phyloP scores from a whole-genome alignment of 176 grass and related monocot species.

The Bothriochloa decipiens region DNA sequence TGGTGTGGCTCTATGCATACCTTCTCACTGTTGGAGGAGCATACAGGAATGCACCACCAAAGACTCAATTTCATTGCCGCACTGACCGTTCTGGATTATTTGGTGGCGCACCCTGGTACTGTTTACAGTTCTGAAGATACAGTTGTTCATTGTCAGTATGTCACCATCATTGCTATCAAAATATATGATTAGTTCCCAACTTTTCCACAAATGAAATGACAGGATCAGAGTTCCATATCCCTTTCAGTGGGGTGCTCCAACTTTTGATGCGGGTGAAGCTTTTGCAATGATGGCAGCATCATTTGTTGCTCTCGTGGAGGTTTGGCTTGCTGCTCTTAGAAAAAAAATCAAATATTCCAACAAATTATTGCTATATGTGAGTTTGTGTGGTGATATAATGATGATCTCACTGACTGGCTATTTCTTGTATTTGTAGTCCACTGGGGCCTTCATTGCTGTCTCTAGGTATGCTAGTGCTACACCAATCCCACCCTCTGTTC shows the following conservation, averaged over 20 bases:
- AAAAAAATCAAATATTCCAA: constrained; percentile 25
- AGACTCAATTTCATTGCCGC: constrained; percentile 95
- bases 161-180: neutral
- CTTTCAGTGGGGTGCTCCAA: constrained; percentile 96
- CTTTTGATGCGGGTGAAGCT: constrained; percentile 95
- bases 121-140: constrained; percentile 19
- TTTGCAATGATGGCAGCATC: constrained; percentile 99
- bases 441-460: constrained; percentile 90
- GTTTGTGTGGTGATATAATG: constrained; percentile 20
- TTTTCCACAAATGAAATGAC: constrained; percentile 41
- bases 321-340: constrained; percentile 27
- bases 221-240: constrained; percentile 84
- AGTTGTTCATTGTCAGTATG: neutral
- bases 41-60: constrained; percentile 81
- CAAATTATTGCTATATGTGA: constrained; percentile 6
- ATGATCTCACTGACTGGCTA: constrained; percentile 1
- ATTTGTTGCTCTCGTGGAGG: constrained; percentile 96
- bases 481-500: constrained; percentile 87
- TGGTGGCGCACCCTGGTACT: constrained; percentile 85
- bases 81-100: constrained; percentile 91
- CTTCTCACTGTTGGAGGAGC: constrained; percentile 95
- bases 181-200: neutral
- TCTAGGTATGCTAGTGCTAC: constrained; percentile 96
- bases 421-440: constrained; percentile 67
- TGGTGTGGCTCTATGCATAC: constrained; percentile 98